These are phyloP conservation scores for Tuber umbilicatum DNA, from an alignment of 495 filamentous ascomycete genomes.

Conservation along the genomic window DNA sequence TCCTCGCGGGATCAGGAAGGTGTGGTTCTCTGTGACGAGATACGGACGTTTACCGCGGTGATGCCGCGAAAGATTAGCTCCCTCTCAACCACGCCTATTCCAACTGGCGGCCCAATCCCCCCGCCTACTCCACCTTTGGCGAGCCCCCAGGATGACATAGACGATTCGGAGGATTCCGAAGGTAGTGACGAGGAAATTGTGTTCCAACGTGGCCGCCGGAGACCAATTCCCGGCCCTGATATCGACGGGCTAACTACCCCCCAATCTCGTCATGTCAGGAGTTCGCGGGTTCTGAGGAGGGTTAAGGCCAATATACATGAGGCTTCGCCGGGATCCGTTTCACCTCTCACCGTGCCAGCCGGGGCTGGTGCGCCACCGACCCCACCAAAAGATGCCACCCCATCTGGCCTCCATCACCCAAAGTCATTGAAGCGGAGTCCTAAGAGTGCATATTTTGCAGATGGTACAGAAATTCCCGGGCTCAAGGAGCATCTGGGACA, in stretches of 20 bases:
- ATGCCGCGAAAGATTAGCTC: constrained; percentile 17
- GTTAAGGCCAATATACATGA: constrained; percentile 32
- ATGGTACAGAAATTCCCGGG: constrained; percentile 15
- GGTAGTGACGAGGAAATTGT: constrained; percentile 1
- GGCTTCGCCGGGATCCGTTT: constrained; percentile 17
- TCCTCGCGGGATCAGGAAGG: constrained; percentile 30
- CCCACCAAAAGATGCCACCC: constrained; percentile 23
- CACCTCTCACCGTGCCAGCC: constrained; percentile 9
- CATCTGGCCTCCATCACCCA: constrained; percentile 27
- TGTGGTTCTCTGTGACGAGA: constrained; percentile 23
- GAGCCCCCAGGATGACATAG: constrained; percentile 27
- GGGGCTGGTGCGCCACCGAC: constrained; percentile 23
- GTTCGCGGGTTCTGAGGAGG: constrained; percentile 27
- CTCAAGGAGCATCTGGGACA: constrained; percentile 6
- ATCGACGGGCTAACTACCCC: neutral
- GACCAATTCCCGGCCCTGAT: neutral
- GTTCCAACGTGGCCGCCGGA: constrained; percentile 3
- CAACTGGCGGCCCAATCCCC: constrained; percentile 6
- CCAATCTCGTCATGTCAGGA: constrained; percentile 13
- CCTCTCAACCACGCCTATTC: constrained; percentile 14
- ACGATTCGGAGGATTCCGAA: constrained; percentile 9
- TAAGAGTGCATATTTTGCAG: constrained; percentile 33
- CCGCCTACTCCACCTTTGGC: constrained; percentile 29
- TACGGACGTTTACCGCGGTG: constrained; percentile 31
- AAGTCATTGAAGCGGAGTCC: constrained; percentile 30